These are phyloP conservation scores for Leishmania amazonensis DNA, from an alignment of 208 protist species.

Conservation along the genomic window DNA sequence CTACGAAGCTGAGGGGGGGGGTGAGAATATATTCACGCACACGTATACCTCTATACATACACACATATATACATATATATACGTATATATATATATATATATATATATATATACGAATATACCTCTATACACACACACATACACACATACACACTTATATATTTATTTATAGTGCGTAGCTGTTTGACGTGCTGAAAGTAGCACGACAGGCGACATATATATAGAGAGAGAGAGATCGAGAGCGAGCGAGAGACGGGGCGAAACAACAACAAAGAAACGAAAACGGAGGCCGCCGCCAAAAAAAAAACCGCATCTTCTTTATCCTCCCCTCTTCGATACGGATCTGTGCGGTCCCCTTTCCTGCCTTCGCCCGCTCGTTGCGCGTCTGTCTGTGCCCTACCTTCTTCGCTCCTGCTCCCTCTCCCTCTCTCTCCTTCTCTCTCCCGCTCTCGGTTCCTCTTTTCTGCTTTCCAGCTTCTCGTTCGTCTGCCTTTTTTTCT, in stretches of 20 bases:
- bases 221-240: too few species aligned
- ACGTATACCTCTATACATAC: background rate
- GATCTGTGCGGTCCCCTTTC: background rate
- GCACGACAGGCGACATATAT: background rate
- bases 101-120: too few species aligned
- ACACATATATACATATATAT: too few species aligned
- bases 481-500: background rate
- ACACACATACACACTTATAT: background rate
- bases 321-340: too few species aligned
- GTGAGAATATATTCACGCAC: too few species aligned
- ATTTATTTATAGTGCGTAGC: background rate
- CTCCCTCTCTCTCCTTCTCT: background rate
- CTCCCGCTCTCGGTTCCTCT: background rate
- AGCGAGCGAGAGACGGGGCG: too few species aligned
- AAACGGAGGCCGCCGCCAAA: background rate
- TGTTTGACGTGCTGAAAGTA: background rate
- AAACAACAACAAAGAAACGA: background rate
- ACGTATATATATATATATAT: too few species aligned
- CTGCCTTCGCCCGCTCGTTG: background rate
- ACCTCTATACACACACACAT: background rate
- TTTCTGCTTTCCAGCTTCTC: background rate
- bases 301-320: background rate
- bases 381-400: background rate
- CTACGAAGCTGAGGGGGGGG: background rate
- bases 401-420: background rate